Evolutionary conservation across 345 rosid species (phyloP).

Genomic region (Psidium guajava): DNA sequence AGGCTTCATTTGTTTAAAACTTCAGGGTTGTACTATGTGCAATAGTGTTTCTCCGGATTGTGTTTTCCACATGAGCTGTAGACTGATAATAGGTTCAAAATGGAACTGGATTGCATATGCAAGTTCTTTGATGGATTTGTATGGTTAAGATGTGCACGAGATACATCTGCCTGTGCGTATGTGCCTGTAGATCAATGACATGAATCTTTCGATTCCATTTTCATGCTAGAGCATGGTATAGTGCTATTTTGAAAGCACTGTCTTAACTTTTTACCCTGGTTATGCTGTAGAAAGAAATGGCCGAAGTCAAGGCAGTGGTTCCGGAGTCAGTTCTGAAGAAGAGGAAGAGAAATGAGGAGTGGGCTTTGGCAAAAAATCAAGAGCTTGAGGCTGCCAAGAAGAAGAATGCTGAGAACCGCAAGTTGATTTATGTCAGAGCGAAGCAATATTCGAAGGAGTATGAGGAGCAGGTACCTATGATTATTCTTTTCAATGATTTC

Average conservation of each 20-base stretch:
- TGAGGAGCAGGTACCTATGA: constrained; percentile 26
- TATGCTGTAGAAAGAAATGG: constrained; percentile 1
- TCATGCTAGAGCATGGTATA: background rate
- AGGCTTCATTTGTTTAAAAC: background rate
- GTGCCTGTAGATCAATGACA: background rate
- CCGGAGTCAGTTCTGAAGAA: constrained; percentile 83
- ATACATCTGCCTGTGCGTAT: background rate
- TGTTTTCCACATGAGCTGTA: background rate
- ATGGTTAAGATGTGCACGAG: background rate
- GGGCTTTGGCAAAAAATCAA: constrained; percentile 42
- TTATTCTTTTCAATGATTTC: background rate
- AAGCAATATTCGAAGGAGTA: constrained; percentile 55
- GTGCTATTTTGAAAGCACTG: background rate
- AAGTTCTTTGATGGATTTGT: background rate
- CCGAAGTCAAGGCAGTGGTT: constrained; percentile 28
- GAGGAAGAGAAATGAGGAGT: constrained; percentile 61
- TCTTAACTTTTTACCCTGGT: background rate
- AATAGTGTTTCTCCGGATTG: background rate
- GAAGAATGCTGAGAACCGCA: constrained; percentile 42
- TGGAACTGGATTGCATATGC: background rate
- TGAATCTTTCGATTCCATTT: background rate
- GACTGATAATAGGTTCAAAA: background rate
- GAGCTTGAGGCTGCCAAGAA: constrained; percentile 34
- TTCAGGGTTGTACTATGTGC: background rate
- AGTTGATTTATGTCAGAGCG: constrained; percentile 47